Percentiles rank a stretch among this genome's conserved stretches.
phyloP scores from a whole-genome alignment of 2,329 filamentous ascomycete species.

The Talaromyces funiculosus region DNA sequence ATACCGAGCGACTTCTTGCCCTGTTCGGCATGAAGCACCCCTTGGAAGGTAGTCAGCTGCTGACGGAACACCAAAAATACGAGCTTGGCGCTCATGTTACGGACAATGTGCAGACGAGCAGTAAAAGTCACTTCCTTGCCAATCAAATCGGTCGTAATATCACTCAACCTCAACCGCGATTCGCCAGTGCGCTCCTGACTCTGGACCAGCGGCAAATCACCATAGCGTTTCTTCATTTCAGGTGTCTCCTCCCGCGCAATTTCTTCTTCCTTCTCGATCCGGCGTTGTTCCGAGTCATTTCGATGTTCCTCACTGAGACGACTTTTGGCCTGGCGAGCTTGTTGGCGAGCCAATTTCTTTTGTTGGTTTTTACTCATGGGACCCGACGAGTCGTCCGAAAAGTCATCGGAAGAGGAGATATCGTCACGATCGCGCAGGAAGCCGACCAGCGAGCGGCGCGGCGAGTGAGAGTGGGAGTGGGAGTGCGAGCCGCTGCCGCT shows the following conservation, averaged over 20 bases:
- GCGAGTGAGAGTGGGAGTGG: constrained; percentile 17
- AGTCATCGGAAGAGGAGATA: constrained; percentile 39
- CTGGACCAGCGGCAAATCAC: constrained; percentile 53
- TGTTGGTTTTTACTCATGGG: constrained; percentile 42
- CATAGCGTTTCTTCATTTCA: constrained; percentile 56
- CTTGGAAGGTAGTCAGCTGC: constrained; percentile 76
- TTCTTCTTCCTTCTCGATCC: constrained; percentile 39
- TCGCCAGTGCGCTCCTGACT: constrained; percentile 49
- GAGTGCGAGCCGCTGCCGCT: constrained; percentile 15
- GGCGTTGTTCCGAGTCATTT: constrained; percentile 35
- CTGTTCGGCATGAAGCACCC: constrained; percentile 62
- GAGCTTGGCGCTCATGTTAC: constrained; percentile 73
- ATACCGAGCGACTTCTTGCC: constrained; percentile 65
- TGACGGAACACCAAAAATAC: constrained; percentile 85
- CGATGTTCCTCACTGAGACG: constrained; percentile 41
- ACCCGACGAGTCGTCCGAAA: constrained; percentile 31
- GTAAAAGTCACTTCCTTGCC: constrained; percentile 62
- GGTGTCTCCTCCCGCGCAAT: constrained; percentile 48
- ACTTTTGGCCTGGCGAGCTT: constrained; percentile 34
- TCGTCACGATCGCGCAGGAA: constrained; percentile 40
- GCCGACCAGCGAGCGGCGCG: constrained; percentile 35
- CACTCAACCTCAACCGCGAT: constrained; percentile 45
- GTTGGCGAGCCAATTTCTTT: constrained; percentile 37
- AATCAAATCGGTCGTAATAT: constrained; percentile 48
- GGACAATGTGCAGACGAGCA: constrained; percentile 70